Percentiles rank a stretch among this genome's conserved stretches.
phyloP scores from a whole-genome alignment of 2,329 filamentous ascomycete genomes.

The Nemania sp. region DNA sequence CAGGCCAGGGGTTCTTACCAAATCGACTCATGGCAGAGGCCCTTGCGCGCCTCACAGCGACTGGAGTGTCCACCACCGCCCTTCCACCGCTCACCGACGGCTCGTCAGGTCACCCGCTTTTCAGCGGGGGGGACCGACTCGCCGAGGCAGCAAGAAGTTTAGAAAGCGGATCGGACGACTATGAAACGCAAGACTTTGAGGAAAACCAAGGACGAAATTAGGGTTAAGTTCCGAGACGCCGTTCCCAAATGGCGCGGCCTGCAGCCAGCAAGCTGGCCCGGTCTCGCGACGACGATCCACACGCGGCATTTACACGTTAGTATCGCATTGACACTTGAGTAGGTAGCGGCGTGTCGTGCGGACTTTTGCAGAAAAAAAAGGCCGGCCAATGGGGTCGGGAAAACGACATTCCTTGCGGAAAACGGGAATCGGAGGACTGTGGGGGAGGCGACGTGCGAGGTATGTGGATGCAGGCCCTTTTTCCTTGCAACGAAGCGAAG shows the following conservation, averaged over 20 bases:
- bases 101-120: slow-evolving; percentile 50
- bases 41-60: slow-evolving; percentile 59
- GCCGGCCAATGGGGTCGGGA: slow-evolving; percentile 50
- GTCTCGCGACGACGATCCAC: slow-evolving; percentile 47
- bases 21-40: slow-evolving; percentile 72
- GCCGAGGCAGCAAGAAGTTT: slow-evolving; percentile 47
- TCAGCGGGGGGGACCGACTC: slow-evolving; percentile 50
- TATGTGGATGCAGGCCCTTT: slow-evolving; percentile 41
- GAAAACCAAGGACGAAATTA: slow-evolving; percentile 72
- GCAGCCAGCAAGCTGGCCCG: slow-evolving; percentile 49
- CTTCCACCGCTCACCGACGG: slow-evolving; percentile 50
- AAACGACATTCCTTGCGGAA: slow-evolving; percentile 69
- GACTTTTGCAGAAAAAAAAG: slow-evolving; percentile 29
- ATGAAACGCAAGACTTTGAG: slow-evolving; percentile 73
- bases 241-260: slow-evolving; percentile 53
- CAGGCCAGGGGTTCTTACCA: slow-evolving; percentile 73
- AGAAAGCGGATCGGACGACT: slow-evolving; percentile 73
- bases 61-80: slow-evolving; percentile 58
- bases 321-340: slow-evolving; percentile 64
- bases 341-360: slow-evolving; percentile 59
- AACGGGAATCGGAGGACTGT: slow-evolving; percentile 78
- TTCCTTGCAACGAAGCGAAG: slow-evolving; percentile 5
- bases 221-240: slow-evolving; percentile 92
- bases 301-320: slow-evolving; percentile 53
- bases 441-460: slow-evolving; percentile 73